Evolutionary conservation across 257 asterid genomes (phyloP).

Genomic region (Scutellaria galericulata): DNA sequence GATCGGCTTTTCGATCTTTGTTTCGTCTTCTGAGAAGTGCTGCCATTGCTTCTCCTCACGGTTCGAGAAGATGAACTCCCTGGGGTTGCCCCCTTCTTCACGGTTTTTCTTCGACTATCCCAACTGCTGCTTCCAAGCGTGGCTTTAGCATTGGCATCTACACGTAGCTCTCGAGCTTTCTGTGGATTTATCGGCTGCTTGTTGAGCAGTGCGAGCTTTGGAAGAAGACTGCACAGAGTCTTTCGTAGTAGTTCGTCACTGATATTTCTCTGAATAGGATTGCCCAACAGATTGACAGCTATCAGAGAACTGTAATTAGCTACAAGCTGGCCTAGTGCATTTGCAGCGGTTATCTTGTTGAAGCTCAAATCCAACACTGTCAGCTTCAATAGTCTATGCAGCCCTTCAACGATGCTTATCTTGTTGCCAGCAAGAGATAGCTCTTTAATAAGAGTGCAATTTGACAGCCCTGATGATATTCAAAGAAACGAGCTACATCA

Average conservation of each 20-base stretch:
- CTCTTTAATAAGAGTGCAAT: slow-evolving; percentile 69
- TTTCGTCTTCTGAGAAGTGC: slow-evolving; percentile 48
- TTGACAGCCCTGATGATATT: slow-evolving; percentile 61
- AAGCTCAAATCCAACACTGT: slow-evolving; percentile 77
- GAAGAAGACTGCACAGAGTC: slow-evolving; percentile 65
- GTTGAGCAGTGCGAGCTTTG: slow-evolving; percentile 64
- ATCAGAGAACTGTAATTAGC: slow-evolving; percentile 73
- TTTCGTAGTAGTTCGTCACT: slow-evolving; percentile 71
- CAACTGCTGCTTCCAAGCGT: slow-evolving; percentile 57
- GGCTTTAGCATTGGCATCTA: slow-evolving; percentile 64
- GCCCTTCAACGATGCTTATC: slow-evolving; percentile 80
- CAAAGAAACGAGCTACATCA: slow-evolving; percentile 26
- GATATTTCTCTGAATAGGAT: slow-evolving; percentile 72
- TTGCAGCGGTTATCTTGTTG: slow-evolving; percentile 77
- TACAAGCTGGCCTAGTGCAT: slow-evolving; percentile 82
- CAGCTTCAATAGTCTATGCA: slow-evolving; percentile 80
- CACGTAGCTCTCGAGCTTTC: slow-evolving; percentile 63
- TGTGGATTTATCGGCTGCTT: slow-evolving; percentile 65
- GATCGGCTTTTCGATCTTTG: slow-evolving; percentile 50
- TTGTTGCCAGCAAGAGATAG: slow-evolving; percentile 86
- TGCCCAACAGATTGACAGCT: slow-evolving; percentile 76
- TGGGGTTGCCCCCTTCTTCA: slow-evolving; percentile 43
- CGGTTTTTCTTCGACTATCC: slow-evolving; percentile 48
- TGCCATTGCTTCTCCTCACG: slow-evolving; percentile 43
- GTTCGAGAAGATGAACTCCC: slow-evolving; percentile 43